phyloP scores from a whole-genome alignment of 1,139 yeast genomes.

The Yamadazyma songkhlaensis region DNA sequence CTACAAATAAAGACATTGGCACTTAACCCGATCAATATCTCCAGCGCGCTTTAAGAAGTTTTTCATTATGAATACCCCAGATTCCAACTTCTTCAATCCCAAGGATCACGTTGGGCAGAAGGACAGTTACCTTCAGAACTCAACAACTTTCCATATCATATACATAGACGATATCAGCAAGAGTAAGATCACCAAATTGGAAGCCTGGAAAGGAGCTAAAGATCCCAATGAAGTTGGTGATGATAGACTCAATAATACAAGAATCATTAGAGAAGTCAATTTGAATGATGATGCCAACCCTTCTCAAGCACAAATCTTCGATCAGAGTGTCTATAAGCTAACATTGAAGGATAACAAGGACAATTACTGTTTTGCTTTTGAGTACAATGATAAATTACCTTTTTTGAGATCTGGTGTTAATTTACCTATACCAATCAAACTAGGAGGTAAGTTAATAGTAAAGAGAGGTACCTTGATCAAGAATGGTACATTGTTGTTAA shows the following conservation, averaged over 20 bases:
- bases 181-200: slow-evolving; percentile 33
- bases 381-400: slow-evolving; percentile 31
- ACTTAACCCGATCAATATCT: slow-evolving; percentile 1
- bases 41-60: neutral
- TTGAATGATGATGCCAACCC: slow-evolving; percentile 16
- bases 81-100: slow-evolving; percentile 16
- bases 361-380: slow-evolving; percentile 40
- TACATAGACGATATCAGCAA: slow-evolving; percentile 36
- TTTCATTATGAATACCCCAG: slow-evolving; percentile 4
- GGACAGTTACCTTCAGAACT: slow-evolving; percentile 13
- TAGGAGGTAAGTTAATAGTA: slow-evolving; percentile 38
- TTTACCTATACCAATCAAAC: slow-evolving; percentile 33
- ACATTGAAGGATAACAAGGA: slow-evolving; percentile 29
- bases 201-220: slow-evolving; percentile 37
- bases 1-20: slow-evolving; percentile 15
- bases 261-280: slow-evolving; percentile 32
- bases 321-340: slow-evolving; percentile 28
- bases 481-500: slow-evolving; percentile 35
- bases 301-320: neutral
- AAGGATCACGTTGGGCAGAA: slow-evolving; percentile 12
- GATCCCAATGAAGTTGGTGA: slow-evolving; percentile 42
- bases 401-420: slow-evolving; percentile 26
- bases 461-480: slow-evolving; percentile 29
- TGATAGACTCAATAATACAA: slow-evolving; percentile 29
- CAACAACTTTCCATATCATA: slow-evolving; percentile 28